A percentile compares a stretch with the other conserved stretches of the same genome.
These are phyloP conservation scores for Begonia loranthoides DNA, from an alignment of 306 rosid genomes.

Conservation along the genomic window DNA sequence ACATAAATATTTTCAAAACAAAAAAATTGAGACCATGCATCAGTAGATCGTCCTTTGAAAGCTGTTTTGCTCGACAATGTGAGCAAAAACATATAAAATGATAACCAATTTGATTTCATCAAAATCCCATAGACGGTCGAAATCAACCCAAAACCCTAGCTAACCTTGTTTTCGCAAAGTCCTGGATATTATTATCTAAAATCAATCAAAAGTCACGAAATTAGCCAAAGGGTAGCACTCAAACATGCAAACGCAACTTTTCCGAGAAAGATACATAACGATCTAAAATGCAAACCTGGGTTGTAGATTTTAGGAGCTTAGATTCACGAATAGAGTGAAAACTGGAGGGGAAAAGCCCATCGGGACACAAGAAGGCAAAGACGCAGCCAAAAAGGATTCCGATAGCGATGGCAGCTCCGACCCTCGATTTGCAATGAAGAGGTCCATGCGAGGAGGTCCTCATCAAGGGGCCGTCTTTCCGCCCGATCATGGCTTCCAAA, in stretches of 20 bases:
- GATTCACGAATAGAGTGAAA: conserved; percentile 19
- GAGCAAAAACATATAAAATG: too few species aligned
- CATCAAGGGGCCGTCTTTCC: conserved; percentile 61
- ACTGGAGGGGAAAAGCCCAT: conserved; percentile 33
- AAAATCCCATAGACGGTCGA: too few species aligned
- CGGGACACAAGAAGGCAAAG: conserved; percentile 52
- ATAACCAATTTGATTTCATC: too few species aligned
- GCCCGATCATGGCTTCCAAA: conserved; percentile 33
- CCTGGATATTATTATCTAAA: too few species aligned
- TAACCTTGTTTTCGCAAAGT: too few species aligned
- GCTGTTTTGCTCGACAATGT: too few species aligned
- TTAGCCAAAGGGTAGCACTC: too few species aligned
- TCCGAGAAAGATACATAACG: background rate
- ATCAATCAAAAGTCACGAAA: too few species aligned
- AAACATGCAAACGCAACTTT: background rate
- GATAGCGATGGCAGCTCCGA: conserved; percentile 36
- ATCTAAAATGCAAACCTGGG: conserved; percentile 37
- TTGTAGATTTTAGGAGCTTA: conserved; percentile 22
- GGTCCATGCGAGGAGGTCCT: conserved; percentile 23
- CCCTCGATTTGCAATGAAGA: conserved; percentile 26
- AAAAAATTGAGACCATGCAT: too few species aligned
- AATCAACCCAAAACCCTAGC: too few species aligned
- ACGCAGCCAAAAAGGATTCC: conserved; percentile 59
- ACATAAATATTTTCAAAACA: too few species aligned
- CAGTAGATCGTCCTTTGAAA: too few species aligned